phyloP scores from a whole-genome alignment of 257 asterid genomes.

The Pogostemon cablin region DNA sequence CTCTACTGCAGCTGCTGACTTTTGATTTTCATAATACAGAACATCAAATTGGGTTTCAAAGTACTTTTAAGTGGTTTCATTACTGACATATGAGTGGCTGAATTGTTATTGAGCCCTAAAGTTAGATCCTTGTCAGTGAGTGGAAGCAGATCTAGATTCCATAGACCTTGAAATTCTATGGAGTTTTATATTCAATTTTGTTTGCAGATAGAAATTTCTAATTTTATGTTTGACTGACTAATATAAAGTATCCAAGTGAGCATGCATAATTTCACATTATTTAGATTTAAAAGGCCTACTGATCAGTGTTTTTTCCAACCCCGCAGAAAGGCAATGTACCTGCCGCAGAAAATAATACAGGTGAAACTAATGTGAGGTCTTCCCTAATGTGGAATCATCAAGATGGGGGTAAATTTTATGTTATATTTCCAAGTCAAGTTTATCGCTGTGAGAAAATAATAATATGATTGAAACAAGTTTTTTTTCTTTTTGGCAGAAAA shows the following conservation, averaged over 20 bases:
- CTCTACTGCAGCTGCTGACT: constrained; percentile 22
- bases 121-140: constrained; percentile 2
- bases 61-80: constrained; percentile 10
- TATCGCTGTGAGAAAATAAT: constrained; percentile 28
- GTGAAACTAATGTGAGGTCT: constrained; percentile 42
- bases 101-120: constrained; percentile 23
- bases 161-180: background rate
- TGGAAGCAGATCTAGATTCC: background rate
- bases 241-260: constrained; percentile 16
- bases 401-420: constrained; percentile 45
- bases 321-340: constrained; percentile 47
- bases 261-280: constrained; percentile 24
- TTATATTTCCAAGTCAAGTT: constrained; percentile 29
- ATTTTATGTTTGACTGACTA: constrained; percentile 12
- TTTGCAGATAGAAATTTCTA: constrained; percentile 18
- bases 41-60: background rate
- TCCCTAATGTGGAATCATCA: constrained; percentile 38
- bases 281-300: constrained; percentile 31
- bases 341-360: constrained; percentile 37
- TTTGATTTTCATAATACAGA: constrained; percentile 15
- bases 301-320: constrained; percentile 32
- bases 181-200: constrained; percentile 14
- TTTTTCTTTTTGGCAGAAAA: constrained; percentile 45
- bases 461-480: constrained; percentile 18
- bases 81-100: background rate